Evolutionary conservation across 441 rosid genomes (phyloP).

Genomic region (Viola pubescens): DNA sequence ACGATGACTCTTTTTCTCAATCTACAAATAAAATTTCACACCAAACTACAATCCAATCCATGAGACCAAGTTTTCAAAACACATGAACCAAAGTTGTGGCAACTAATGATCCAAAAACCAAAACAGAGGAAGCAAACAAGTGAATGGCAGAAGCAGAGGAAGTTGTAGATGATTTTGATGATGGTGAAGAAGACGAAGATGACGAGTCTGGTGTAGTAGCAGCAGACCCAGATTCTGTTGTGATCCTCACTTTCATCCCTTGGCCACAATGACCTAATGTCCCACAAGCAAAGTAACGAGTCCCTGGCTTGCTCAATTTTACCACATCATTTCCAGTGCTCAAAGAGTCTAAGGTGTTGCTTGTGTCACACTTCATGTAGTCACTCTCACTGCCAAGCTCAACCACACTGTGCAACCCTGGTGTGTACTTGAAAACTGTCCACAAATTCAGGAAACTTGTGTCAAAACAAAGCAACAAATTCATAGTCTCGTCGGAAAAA

Average conservation of each 20-base stretch:
- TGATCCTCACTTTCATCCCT: constrained; percentile 82
- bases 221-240: constrained; percentile 40
- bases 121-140: constrained; percentile 13
- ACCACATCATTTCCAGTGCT: constrained; percentile 69
- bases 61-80: background rate
- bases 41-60: background rate
- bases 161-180: constrained; percentile 18
- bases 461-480: background rate
- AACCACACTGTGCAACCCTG: constrained; percentile 79
- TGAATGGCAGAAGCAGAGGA: constrained; percentile 19
- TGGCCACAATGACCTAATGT: constrained; percentile 73
- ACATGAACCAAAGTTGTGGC: constrained; percentile 14
- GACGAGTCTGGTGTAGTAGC: constrained; percentile 38
- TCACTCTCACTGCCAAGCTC: constrained; percentile 62
- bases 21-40: background rate
- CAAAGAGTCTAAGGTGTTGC: constrained; percentile 46
- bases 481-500: background rate
- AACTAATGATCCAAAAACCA: constrained; percentile 13
- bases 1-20: background rate
- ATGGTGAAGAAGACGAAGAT: constrained; percentile 38
- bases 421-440: constrained; percentile 66
- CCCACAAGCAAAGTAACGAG: constrained; percentile 82
- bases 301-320: constrained; percentile 55
- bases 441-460: background rate
- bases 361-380: constrained; percentile 71